Conservation (phyloP, 352 stramenopile species). For the Plasmopara halstedii region DNA sequence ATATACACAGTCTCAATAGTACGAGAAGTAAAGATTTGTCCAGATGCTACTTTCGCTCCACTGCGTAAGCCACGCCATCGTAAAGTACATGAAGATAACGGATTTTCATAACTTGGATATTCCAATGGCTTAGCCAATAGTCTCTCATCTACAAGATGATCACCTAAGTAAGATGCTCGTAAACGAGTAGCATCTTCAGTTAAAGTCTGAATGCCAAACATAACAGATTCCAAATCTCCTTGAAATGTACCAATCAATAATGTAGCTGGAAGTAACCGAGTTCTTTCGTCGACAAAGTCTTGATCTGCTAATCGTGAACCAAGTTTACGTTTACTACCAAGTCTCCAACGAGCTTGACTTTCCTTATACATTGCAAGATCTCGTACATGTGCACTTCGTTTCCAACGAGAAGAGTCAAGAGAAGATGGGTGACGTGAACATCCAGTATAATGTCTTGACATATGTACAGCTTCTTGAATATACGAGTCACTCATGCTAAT, state of each 20-base stretch:
- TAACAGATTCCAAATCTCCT: slow-evolving; percentile 25
- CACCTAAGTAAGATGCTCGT: slow-evolving; percentile 19
- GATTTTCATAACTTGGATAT: slow-evolving; percentile 16
- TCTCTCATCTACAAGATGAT: slow-evolving; percentile 22
- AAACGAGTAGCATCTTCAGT: slow-evolving; percentile 23
- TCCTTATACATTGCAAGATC: slow-evolving; percentile 26
- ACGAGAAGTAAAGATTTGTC: slow-evolving; percentile 13
- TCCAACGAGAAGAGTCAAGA: slow-evolving; percentile 24
- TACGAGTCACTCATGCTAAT: slow-evolving; percentile 28
- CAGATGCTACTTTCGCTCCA: slow-evolving; percentile 9
- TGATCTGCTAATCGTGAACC: slow-evolving; percentile 16
- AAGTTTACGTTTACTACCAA: slow-evolving; percentile 18
- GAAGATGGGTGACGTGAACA: slow-evolving; percentile 8
- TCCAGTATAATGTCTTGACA: slow-evolving; percentile 25
- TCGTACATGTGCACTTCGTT: slow-evolving; percentile 15
- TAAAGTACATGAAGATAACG: slow-evolving; percentile 24
- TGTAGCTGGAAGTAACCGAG: slow-evolving; percentile 17
- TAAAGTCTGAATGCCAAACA: slow-evolving; percentile 26
- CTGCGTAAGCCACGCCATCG: slow-evolving; percentile 19
- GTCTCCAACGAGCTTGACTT: slow-evolving; percentile 8
- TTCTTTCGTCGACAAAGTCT: slow-evolving; percentile 6
- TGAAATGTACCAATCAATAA: slow-evolving; percentile 25
- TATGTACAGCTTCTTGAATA: slow-evolving; percentile 25
- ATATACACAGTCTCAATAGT: slow-evolving; percentile 23
- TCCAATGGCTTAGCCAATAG: slow-evolving; percentile 18